Conservation (phyloP, 768 basidiomycete genomes). For the Psilocybe sp. region DNA sequence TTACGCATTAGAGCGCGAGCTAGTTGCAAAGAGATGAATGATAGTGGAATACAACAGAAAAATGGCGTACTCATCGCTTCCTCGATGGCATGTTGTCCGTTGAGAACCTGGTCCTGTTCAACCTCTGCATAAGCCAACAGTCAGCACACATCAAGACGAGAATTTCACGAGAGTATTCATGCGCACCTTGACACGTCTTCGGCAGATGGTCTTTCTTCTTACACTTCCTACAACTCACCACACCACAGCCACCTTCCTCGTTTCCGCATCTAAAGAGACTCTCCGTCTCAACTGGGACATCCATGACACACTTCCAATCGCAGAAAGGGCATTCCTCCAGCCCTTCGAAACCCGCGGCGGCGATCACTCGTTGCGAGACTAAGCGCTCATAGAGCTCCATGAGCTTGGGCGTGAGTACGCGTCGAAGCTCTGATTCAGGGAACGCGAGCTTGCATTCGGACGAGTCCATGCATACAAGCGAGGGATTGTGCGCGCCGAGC, state of each 20-base stretch:
- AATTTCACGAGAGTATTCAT: background rate
- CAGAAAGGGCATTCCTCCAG: constrained; percentile 91
- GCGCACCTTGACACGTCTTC: constrained; percentile 69
- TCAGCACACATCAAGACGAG: background rate
- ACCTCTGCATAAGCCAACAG: constrained; percentile 45
- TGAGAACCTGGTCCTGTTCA: constrained; percentile 69
- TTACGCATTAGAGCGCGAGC: constrained; percentile 81
- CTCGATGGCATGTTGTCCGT: constrained; percentile 78
- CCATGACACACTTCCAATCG: constrained; percentile 79
- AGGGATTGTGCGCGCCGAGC: constrained; percentile 60
- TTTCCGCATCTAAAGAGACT: constrained; percentile 57
- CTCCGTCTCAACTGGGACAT: constrained; percentile 50
- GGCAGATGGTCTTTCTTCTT: constrained; percentile 80
- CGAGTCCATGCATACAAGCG: constrained; percentile 80
- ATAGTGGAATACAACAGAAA: background rate
- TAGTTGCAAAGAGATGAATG: constrained; percentile 25
- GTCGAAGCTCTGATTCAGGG: constrained; percentile 61
- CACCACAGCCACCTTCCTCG: constrained; percentile 61
- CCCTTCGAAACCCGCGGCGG: constrained; percentile 71
- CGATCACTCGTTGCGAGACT: constrained; percentile 75
- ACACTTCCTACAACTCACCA: constrained; percentile 77
- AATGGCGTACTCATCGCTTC: constrained; percentile 81
- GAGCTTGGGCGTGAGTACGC: constrained; percentile 66
- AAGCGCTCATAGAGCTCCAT: constrained; percentile 70
- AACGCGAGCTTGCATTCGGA: constrained; percentile 70